Evolutionary conservation across 257 asterid species (phyloP), one percentile per base, ranked within the genome.

Genomic region (Forsythia suspensa): DNA sequence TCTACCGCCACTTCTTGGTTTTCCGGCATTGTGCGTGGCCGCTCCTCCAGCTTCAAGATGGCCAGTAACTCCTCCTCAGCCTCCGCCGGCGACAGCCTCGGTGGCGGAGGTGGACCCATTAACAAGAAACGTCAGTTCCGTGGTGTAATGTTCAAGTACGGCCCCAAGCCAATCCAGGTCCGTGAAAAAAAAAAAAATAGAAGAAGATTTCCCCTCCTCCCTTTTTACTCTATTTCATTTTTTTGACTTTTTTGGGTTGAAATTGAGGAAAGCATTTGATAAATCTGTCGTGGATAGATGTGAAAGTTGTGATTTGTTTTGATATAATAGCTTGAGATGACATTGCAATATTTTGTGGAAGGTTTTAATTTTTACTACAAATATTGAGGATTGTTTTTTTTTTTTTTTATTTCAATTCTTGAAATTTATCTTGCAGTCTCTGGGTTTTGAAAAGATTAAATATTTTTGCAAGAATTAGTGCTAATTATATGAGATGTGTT

Each of bases 121-220:
- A 91, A 89, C 75, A 86, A 79, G 92, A 94, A 90, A 85, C 91
- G 78, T 44, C 98, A 92, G 82, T 87, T 94, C 59, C 87, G 90
- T 46, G 98, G 98, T 76, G 90, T 89, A 84, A 90, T 92, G 94
- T 92, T 94, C 61, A 94, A 91, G 88, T 92, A 94, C 82, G 97
- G 97, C 20, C 87, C 94, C 13, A 88, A 92, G 70, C 52, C 97
- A 38, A 82, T 90, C 83, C 98, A 94, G 97, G 98, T 94, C 38
- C 40, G 16, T 29, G 34, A 29, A 29, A 29, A 29, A 29, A 29
- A 29, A 29, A 29, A 29, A 29, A 29, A 29, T 1, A 29, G 34
- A 29, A 29, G 34, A 29, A 29, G 34, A 29, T 29, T 29, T 29
- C 34, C 34, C 34, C 34, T 29, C 34, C 34, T 1, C 40, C 37